These are phyloP conservation scores for Candida gorgasii DNA, from an alignment of 805 yeast species.

Conservation along the genomic window DNA sequence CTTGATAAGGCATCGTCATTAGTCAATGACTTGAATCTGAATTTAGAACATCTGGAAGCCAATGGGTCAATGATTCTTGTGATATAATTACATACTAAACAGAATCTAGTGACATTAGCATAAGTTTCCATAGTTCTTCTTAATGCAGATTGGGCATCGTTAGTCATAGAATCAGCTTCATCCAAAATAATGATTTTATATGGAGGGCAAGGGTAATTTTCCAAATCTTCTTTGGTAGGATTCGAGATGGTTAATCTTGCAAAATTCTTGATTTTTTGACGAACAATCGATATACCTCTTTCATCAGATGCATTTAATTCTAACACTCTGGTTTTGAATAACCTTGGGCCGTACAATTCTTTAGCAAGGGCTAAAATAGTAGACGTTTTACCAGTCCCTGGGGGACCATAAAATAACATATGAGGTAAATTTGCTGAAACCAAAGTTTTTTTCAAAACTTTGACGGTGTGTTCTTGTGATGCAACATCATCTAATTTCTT, in stretches of 20 bases:
- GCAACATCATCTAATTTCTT: constrained; percentile 81
- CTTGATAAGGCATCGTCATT: constrained; percentile 68
- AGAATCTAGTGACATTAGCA: constrained; percentile 85
- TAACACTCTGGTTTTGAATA: constrained; percentile 68
- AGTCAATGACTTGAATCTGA: constrained; percentile 81
- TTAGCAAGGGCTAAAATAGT: constrained; percentile 81
- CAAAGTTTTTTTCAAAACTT: constrained; percentile 75
- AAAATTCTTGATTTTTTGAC: constrained; percentile 82
- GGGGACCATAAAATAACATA: constrained; percentile 90
- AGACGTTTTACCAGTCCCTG: constrained; percentile 92
- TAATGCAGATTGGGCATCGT: constrained; percentile 93
- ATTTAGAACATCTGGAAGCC: constrained; percentile 95
- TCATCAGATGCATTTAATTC: constrained; percentile 91
- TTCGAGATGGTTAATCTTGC: constrained; percentile 84
- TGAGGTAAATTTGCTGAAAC: constrained; percentile 85
- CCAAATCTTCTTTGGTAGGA: constrained; percentile 67
- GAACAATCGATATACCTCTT: constrained; percentile 83
- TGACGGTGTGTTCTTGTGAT: constrained; percentile 88
- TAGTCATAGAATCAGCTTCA: constrained; percentile 97
- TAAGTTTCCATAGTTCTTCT: constrained; percentile 86
- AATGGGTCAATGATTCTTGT: constrained; percentile 96
- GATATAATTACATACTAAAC: constrained; percentile 93
- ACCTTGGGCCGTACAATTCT: constrained; percentile 70
- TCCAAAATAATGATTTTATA: constrained; percentile 89
- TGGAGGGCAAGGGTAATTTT: constrained; percentile 92